Percentiles rank a stretch among this genome's conserved stretches.
These are phyloP conservation scores for Colletotrichum truncatum DNA, from an alignment of 2,329 filamentous ascomycete species.

Conservation along the genomic window DNA sequence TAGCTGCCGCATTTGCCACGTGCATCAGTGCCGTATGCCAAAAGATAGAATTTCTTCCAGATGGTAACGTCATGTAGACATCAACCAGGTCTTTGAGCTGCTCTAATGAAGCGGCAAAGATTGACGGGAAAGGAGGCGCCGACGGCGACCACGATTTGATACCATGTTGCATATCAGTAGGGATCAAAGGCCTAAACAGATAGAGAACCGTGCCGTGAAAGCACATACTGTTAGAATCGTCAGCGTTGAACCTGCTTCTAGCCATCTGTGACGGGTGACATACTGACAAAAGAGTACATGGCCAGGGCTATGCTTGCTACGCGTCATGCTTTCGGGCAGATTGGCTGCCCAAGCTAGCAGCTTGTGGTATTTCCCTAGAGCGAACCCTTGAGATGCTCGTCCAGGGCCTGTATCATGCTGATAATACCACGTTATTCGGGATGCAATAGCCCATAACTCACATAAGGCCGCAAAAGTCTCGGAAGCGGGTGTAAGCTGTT, in stretches of 20 bases:
- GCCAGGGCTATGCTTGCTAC: constrained; percentile 37
- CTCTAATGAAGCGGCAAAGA: constrained; percentile 44
- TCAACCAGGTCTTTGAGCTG: constrained; percentile 50
- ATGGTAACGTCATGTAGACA: constrained; percentile 43
- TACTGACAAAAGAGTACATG: constrained; percentile 48
- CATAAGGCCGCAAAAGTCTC: constrained; percentile 43
- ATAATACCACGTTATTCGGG: constrained; percentile 41
- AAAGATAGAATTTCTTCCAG: constrained; percentile 45
- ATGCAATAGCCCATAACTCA: constrained; percentile 46
- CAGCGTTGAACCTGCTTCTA: background rate
- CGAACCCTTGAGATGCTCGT: constrained; percentile 34
- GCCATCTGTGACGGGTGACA: constrained; percentile 23
- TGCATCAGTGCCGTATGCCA: constrained; percentile 51
- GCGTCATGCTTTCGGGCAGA: constrained; percentile 39
- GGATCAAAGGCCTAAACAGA: constrained; percentile 24
- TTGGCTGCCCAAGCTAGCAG: constrained; percentile 47
- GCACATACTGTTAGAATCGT: constrained; percentile 5
- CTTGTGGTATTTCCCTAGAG: constrained; percentile 48
- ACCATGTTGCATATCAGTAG: constrained; percentile 16
- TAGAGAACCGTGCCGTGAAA: constrained; percentile 28
- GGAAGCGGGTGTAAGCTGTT: background rate
- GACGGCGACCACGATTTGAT: constrained; percentile 23
- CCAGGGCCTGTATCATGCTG: constrained; percentile 31
- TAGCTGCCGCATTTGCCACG: constrained; percentile 46
- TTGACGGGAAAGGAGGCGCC: constrained; percentile 26